phyloP scores from a whole-genome alignment of 305 asterid genomes.

The Nicotiana rustica region DNA sequence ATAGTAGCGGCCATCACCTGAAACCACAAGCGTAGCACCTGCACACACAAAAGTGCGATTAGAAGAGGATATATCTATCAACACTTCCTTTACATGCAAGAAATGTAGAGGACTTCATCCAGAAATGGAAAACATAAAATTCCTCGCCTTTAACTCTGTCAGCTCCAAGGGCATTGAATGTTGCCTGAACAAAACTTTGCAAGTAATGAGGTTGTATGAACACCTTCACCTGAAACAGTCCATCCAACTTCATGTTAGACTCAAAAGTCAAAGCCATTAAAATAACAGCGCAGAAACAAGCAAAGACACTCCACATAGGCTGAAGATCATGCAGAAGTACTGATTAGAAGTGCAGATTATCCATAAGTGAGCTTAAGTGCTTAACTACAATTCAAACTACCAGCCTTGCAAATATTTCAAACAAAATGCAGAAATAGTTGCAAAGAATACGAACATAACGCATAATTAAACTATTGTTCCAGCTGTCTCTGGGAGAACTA shows the following conservation, averaged over 20 bases:
- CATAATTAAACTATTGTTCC: background rate
- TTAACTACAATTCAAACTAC: slow-evolving; percentile 23
- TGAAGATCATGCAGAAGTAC: background rate
- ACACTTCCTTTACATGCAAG: no score
- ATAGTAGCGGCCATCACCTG: slow-evolving; percentile 95
- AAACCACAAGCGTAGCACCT: slow-evolving; percentile 93
- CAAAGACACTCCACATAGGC: background rate
- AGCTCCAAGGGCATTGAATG: slow-evolving; percentile 88
- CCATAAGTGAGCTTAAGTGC: background rate
- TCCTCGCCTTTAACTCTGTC: slow-evolving; percentile 74
- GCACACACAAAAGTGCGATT: background rate
- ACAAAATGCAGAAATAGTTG: slow-evolving; percentile 16
- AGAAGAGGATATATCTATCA: background rate
- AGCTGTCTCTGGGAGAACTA: background rate
- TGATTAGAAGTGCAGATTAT: slow-evolving; percentile 7
- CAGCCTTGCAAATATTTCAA: background rate
- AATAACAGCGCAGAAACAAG: background rate
- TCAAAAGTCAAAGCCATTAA: background rate
- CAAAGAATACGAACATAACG: background rate
- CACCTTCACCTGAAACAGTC: slow-evolving; percentile 81
- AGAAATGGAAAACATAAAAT: no score
- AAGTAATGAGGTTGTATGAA: slow-evolving; percentile 86
- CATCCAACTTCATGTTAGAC: slow-evolving; percentile 31
- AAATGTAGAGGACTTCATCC: no score
- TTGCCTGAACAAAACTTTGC: slow-evolving; percentile 87